Conservation (phyloP, 257 asterid genomes). For the Linderniella brevidens region DNA sequence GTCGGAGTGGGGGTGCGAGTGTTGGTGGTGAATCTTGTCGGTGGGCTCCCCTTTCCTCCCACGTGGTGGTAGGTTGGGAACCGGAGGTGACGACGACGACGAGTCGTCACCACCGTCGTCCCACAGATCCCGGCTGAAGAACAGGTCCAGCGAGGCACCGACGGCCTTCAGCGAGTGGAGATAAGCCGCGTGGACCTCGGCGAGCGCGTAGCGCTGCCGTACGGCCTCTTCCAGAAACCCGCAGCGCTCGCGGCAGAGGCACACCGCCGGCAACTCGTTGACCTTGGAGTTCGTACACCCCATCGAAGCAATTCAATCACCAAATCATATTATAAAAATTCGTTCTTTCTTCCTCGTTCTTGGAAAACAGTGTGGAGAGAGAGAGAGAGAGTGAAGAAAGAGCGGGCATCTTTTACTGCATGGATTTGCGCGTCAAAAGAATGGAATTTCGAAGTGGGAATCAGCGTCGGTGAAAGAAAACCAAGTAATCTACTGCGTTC, state of each 20-base stretch:
- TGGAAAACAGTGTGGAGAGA: too few relatives aligned
- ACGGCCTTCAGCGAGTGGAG: slow-evolving; percentile 52
- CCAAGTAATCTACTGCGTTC: too few relatives aligned
- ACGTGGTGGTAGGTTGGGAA: slow-evolving; percentile 44
- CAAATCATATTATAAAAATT: too few relatives aligned
- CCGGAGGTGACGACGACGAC: slow-evolving; percentile 31
- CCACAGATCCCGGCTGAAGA: slow-evolving; percentile 46
- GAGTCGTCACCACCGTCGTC: background rate
- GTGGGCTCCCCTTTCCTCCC: slow-evolving; percentile 43
- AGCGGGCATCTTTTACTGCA: too few relatives aligned
- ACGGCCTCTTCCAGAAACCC: slow-evolving; percentile 67
- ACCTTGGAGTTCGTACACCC: slow-evolving; percentile 80
- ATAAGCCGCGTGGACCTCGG: slow-evolving; percentile 68
- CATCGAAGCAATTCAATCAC: slow-evolving; percentile 17
- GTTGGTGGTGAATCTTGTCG: slow-evolving; percentile 23
- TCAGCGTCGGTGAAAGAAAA: too few relatives aligned
- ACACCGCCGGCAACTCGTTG: slow-evolving; percentile 80
- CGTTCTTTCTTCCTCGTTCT: too few relatives aligned
- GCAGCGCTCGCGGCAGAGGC: slow-evolving; percentile 76
- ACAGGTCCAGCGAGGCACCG: slow-evolving; percentile 49
- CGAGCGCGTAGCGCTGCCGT: slow-evolving; percentile 62
- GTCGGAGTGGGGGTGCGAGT: slow-evolving; percentile 34
- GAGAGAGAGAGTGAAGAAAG: too few relatives aligned
- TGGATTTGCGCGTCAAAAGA: too few relatives aligned
- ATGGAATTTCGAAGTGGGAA: too few relatives aligned